Base-by-base conservation (phyloP, 1,284 basidiomycete species). In the Limonomyces culmigenus region DNA sequence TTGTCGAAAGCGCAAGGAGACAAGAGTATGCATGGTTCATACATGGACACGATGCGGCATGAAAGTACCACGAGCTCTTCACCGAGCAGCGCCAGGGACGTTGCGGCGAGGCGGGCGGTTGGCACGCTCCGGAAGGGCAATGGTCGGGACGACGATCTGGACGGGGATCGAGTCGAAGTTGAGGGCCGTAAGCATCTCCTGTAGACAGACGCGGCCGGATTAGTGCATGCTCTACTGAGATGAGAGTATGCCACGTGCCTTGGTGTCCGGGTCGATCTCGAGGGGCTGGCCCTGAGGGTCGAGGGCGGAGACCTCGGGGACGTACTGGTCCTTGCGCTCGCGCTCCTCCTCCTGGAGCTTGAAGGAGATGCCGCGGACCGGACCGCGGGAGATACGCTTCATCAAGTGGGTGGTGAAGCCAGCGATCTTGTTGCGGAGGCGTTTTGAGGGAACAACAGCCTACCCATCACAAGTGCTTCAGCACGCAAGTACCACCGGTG, bases 371-470 rank as follows among this genome's bases (percentile, higher is more conserved):
- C 95, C 95, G 52, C 92, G 89, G 46, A 99, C 95, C 51, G 95
- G 95, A n/a, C 93, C 93, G 48, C 81, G 81, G 64, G 96, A 89
- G 55, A 99, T 99, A 55, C 95, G 89, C 75, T 92, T 97, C 95
- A 99, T 99, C 59, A 99, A 71, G 62, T 99, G 95, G 52, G 93
- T 99, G 47, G 95, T 98, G 79, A 97, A 99, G 39, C 93, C 93
- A 20, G 93, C 84, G 53, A 99, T 88, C 76, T 98, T 99, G 87
- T 99, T 99, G 58, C 95, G 81, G 48, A 99, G 79, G 52, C 93
- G 88, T 70, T 98, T 98, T 41, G 93, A 96, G 45, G 93, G 93
- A 49, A 99, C 89, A 50, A 88, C 74, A 47, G 93, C 92, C 74
- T 92, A 55, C n/a, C n/a, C n/a, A n/a, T 12, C n/a, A 46, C 52